Evolutionary conservation across 2,329 filamentous ascomycete species (phyloP).

Genomic region (Thermothelomyces thermophilus): DNA sequence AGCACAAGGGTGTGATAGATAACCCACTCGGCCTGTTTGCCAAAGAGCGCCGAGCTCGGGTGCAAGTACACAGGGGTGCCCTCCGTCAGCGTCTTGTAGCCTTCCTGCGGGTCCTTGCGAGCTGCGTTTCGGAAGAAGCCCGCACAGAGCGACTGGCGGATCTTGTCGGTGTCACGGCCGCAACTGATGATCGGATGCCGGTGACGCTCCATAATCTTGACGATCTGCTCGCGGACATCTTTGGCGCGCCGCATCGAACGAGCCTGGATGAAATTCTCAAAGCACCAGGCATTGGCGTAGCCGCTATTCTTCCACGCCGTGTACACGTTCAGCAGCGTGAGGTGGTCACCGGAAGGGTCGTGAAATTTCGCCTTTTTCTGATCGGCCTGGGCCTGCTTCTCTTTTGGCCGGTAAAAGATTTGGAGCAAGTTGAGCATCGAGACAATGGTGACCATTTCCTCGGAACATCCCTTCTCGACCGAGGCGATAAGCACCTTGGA

Average conservation of each 20-base stretch:
- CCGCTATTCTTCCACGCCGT: constrained; percentile 89
- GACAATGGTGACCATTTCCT: constrained; percentile 91
- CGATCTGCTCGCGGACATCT: constrained; percentile 86
- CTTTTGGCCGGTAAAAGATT: constrained; percentile 92
- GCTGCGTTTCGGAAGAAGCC: constrained; percentile 96
- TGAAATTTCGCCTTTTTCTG: constrained; percentile 98
- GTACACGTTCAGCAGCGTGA: constrained; percentile 93
- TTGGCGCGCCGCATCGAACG: constrained; percentile 81
- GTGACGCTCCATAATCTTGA: constrained; percentile 91
- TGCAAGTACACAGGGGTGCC: constrained; percentile 93
- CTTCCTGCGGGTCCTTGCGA: constrained; percentile 90
- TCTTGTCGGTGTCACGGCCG: constrained; percentile 77
- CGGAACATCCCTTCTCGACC: constrained; percentile 80
- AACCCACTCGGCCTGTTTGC: constrained; percentile 93
- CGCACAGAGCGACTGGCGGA: constrained; percentile 80
- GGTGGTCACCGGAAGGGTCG: constrained; percentile 87
- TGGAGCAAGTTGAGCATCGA: constrained; percentile 84
- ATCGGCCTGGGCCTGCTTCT: constrained; percentile 93
- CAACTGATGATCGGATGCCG: constrained; percentile 76
- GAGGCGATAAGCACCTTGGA: constrained; percentile 86
- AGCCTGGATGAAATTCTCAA: constrained; percentile 95
- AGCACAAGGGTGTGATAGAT: constrained; percentile 88
- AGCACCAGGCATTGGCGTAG: constrained; percentile 85
- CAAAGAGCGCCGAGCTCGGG: constrained; percentile 84
- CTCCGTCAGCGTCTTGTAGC: constrained; percentile 96